phyloP scores from a whole-genome alignment of 2,329 filamentous ascomycete genomes.

The Neopestalotiopsis rosae region DNA sequence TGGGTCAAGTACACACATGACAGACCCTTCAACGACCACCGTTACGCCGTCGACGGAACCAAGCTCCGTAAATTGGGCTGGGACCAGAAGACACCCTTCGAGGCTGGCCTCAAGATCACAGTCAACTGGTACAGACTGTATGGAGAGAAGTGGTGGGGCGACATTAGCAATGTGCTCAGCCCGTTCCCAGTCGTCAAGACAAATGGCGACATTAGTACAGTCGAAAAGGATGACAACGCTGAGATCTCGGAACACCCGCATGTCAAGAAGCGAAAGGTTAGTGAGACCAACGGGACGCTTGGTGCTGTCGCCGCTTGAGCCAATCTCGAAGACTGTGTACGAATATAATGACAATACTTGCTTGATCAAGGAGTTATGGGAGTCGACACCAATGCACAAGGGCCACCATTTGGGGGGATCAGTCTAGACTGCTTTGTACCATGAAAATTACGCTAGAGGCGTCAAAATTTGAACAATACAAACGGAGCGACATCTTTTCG shows the following conservation, averaged over 20 bases:
- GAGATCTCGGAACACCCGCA: slow-evolving; percentile 38
- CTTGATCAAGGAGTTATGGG: slow-evolving; percentile 3
- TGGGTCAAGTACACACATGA: slow-evolving; percentile 80
- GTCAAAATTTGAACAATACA: background rate
- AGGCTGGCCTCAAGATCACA: slow-evolving; percentile 66
- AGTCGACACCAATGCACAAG: background rate
- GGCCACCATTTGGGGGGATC: background rate
- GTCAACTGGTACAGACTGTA: slow-evolving; percentile 74
- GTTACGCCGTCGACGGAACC: slow-evolving; percentile 73
- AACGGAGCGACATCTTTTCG: background rate
- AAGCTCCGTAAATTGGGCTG: slow-evolving; percentile 73
- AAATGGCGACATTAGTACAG: slow-evolving; percentile 47
- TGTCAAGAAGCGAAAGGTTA: slow-evolving; percentile 35
- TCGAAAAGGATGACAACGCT: slow-evolving; percentile 56
- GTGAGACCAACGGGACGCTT: background rate
- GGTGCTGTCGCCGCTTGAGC: slow-evolving; percentile 5
- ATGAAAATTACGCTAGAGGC: background rate
- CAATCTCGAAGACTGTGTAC: slow-evolving; percentile 4
- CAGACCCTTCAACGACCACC: slow-evolving; percentile 77
- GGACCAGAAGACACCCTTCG: slow-evolving; percentile 70
- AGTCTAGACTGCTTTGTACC: background rate
- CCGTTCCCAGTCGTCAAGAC: slow-evolving; percentile 66
- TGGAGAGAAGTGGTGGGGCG: slow-evolving; percentile 74
- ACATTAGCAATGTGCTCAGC: slow-evolving; percentile 71
- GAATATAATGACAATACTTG: slow-evolving; percentile 5